Conservation (phyloP, 352 stramenopile species). For the Phytophthora chlamydospora region DNA sequence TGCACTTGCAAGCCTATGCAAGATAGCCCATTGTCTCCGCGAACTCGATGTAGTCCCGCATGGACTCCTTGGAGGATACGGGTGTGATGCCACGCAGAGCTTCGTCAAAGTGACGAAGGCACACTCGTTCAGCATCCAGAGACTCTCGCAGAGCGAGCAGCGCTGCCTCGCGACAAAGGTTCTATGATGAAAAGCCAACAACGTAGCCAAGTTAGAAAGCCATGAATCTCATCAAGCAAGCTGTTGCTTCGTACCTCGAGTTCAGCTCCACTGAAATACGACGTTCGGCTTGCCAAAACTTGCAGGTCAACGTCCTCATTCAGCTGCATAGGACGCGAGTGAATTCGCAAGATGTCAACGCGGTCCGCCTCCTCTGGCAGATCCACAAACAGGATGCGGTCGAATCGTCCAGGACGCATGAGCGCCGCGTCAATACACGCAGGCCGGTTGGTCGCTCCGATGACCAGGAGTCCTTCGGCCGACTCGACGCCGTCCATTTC, state of each 20-base stretch:
- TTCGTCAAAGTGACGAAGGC: constrained; percentile 64
- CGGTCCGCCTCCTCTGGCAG: constrained; percentile 76
- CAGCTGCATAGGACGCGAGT: constrained; percentile 70
- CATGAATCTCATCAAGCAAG: neutral
- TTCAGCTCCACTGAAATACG: constrained; percentile 86
- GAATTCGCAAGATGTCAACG: constrained; percentile 77
- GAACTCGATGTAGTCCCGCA: constrained; percentile 69
- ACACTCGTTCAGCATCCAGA: constrained; percentile 55
- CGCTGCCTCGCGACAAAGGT: constrained; percentile 86
- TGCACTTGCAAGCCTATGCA: constrained; percentile 20
- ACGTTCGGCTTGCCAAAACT: constrained; percentile 53
- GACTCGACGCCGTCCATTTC: constrained; percentile 98
- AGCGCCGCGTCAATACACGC: constrained; percentile 98
- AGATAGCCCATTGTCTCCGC: constrained; percentile 62
- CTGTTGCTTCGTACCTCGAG: constrained; percentile 65
- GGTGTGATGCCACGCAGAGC: constrained; percentile 58
- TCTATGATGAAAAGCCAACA: constrained; percentile 46
- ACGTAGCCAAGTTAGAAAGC: constrained; percentile 6
- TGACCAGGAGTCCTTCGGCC: constrained; percentile 95
- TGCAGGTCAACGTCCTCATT: constrained; percentile 68
- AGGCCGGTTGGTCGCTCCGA: constrained; percentile 97
- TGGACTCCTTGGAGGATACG: constrained; percentile 58
- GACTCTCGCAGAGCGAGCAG: constrained; percentile 76
- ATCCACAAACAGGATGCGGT: constrained; percentile 96
- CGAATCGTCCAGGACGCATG: constrained; percentile 95